Evolutionary conservation across 129 eudicot genomes (phyloP), one percentile per base, ranked within the genome.

Genomic region (sunflower (Helianthus annuus)): DNA sequence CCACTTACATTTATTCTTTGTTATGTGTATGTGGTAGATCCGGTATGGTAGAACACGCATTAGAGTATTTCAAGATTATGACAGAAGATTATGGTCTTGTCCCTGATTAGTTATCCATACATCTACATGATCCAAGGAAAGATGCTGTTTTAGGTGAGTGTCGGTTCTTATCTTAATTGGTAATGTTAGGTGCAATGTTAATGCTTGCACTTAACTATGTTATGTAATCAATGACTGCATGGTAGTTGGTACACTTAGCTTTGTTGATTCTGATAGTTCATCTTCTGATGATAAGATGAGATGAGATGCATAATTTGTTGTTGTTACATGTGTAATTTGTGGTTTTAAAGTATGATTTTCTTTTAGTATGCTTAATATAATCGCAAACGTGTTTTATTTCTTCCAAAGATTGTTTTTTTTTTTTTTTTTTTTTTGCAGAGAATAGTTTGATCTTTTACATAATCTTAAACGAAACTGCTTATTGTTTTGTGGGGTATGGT

Each of bases 301-400:
- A 45, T 59, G 68, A 59, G 68, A 45, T 59, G 68, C 16, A 9
- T 7, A 48, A 0, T 51, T 52, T 32, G 12, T 72, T 61, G 13
- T 38, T 42, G 2, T 57, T 57, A 45, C 59, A 70, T 82, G 27
- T 73, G 80, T 95, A 75, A 84, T 95, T 3, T 95, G 99, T 74
- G 99, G 96, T 51, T 95, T 95, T 72, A 88, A 86, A 92, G 98
- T 94, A 86, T 15, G 73, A 13, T 64, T 54, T 24, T 38, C 45
- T n/a, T 24, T 24, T 22, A 22, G 4, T 57, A 1, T 14, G 67
- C 72, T 13, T 16, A 64, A 46, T 60, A 60, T 48, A 40, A 29
- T 72, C n/a, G 40, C 11, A 1, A 32, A 17, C 61, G 14, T 34
- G 46, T 6, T 32, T 60, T 61, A 14, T 57, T 19, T 61, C 11